Evolutionary conservation across 208 protist genomes (phyloP).

Genomic region (Acanthamoeba castellanii): DNA sequence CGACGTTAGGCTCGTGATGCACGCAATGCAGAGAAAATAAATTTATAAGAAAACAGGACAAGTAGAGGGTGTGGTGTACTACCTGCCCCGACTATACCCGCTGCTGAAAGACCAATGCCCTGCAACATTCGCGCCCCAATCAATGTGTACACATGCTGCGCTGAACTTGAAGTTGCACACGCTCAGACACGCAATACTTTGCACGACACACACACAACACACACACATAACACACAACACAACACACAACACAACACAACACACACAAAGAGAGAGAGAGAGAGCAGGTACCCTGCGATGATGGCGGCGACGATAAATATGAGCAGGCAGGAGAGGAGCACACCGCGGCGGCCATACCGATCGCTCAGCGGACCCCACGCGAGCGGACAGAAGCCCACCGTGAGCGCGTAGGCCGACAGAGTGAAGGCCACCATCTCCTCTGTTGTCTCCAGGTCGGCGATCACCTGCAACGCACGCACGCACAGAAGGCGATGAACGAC

Average conservation of each 20-base stretch:
- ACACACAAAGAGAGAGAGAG: background rate
- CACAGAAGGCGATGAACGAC: background rate
- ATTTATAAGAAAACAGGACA: too few species aligned
- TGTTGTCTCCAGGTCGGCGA: background rate
- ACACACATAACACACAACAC: too few species aligned
- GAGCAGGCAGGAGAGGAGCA: background rate
- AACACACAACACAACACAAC: too few species aligned
- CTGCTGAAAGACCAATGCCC: background rate
- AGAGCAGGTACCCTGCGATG: background rate
- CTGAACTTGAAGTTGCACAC: background rate
- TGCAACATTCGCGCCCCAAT: background rate
- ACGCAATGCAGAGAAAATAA: too few species aligned
- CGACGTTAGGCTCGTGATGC: too few species aligned
- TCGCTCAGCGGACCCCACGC: constrained; percentile 23
- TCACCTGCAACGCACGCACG: background rate
- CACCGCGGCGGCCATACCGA: background rate
- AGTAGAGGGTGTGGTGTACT: too few species aligned
- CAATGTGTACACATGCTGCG: background rate
- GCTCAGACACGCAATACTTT: background rate
- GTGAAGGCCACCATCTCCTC: constrained; percentile 48
- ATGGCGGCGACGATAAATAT: background rate
- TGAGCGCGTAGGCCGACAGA: background rate
- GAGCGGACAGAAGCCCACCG: background rate
- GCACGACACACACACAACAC: too few species aligned
- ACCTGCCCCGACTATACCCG: background rate